Percentiles rank a stretch among this genome's conserved stretches.
phyloP scores from a whole-genome alignment of 2,329 filamentous ascomycete genomes.

The Fusarium annulatum region DNA sequence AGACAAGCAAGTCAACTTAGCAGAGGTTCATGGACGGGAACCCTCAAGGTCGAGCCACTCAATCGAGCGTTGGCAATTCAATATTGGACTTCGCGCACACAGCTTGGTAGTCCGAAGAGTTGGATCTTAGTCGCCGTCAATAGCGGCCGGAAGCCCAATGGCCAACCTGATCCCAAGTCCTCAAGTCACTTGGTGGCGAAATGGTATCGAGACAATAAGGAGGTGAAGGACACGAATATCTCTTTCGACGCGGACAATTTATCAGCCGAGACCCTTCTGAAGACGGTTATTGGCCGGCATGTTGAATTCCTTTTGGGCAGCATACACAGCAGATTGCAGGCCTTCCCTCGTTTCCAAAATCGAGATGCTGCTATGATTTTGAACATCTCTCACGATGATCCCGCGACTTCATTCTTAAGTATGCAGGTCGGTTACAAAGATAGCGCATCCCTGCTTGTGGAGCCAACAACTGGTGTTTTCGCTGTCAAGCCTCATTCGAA shows the following conservation, averaged over 20 bases:
- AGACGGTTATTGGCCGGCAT: conserved; percentile 79
- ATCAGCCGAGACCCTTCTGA: conserved; percentile 79
- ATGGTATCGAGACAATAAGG: conserved; percentile 88
- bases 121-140: conserved; percentile 91
- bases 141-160: conserved; percentile 66
- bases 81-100: conserved; percentile 79
- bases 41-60: conserved; percentile 80
- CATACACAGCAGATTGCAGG: conserved; percentile 70
- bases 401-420: conserved; percentile 73
- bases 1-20: conserved; percentile 80
- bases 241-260: conserved; percentile 73
- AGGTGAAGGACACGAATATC: conserved; percentile 76
- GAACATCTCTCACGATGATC: conserved; percentile 68
- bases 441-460: conserved; percentile 72
- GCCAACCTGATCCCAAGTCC: conserved; percentile 53
- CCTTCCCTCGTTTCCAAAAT: conserved; percentile 70
- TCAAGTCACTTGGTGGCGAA: conserved; percentile 71
- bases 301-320: conserved; percentile 76
- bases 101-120: conserved; percentile 73
- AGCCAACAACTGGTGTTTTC: conserved; percentile 82
- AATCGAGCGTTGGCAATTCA: conserved; percentile 87
- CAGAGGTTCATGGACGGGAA: conserved; percentile 79
- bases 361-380: conserved; percentile 69
- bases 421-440: conserved; percentile 76
- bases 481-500: conserved; percentile 74